Conservation (phyloP, 345 rosid species). For the Eucalyptus viminalis region DNA sequence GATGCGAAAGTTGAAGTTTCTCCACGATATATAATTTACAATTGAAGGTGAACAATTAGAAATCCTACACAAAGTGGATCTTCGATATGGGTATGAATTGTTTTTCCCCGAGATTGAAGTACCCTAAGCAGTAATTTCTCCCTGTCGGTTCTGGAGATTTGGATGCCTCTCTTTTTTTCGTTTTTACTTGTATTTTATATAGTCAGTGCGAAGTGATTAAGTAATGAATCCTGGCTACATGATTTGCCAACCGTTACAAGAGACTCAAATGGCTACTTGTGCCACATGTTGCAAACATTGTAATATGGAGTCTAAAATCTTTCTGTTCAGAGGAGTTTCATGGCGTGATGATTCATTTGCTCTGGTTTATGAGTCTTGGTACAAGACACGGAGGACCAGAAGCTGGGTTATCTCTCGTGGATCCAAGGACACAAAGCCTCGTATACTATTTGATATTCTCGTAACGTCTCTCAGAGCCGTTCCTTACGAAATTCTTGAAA, state of each 20-base stretch:
- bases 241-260: not conserved
- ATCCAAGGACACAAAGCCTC: slow-evolving; percentile 50
- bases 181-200: not conserved
- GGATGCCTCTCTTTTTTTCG: not conserved
- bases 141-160: not conserved
- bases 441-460: slow-evolving; percentile 55
- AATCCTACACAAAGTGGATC: slow-evolving; percentile 81
- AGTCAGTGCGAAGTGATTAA: not conserved
- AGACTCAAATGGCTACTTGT: not conserved
- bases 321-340: slow-evolving; percentile 37
- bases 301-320: not conserved
- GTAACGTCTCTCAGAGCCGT: no score
- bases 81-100: slow-evolving; percentile 70
- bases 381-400: not conserved
- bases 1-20: slow-evolving; percentile 89
- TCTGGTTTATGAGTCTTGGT: not conserved
- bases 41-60: slow-evolving; percentile 58
- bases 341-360: not conserved
- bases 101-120: not conserved
- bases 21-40: slow-evolving; percentile 78
- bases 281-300: not conserved
- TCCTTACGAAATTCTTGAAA: no score
- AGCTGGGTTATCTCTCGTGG: slow-evolving; percentile 16
- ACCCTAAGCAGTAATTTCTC: not conserved
- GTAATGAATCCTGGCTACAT: not conserved